phyloP scores from a whole-genome alignment of 31 red algal genomes.

The Odonthalia washingtoniensis region DNA sequence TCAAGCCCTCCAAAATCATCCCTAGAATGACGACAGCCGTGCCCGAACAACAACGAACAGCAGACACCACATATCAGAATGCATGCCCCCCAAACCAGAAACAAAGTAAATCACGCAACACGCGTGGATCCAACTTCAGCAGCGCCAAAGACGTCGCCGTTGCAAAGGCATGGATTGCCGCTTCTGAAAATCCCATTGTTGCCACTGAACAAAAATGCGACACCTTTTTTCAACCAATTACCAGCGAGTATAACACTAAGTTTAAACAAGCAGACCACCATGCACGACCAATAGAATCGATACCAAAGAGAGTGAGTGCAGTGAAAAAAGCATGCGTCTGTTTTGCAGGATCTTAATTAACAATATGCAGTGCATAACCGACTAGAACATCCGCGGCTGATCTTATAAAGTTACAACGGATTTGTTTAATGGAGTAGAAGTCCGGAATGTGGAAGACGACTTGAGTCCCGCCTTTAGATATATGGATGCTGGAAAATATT shows the following conservation, averaged over 20 bases:
- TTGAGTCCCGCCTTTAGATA: too few species aligned
- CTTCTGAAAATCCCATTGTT: conserved; percentile 30
- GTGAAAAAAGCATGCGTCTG: conserved; percentile 37
- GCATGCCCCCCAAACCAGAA: too few species aligned
- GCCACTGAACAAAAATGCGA: conserved; percentile 38
- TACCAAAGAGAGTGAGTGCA: neutral
- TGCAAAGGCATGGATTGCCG: conserved; percentile 41
- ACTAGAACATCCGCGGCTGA: neutral
- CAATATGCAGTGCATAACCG: neutral
- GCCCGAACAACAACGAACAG: too few species aligned
- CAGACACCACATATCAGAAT: too few species aligned
- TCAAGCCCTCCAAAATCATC: too few species aligned
- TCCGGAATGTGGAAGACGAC: too few species aligned
- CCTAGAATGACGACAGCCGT: too few species aligned
- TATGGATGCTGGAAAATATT: too few species aligned
- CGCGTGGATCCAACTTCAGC: too few species aligned
- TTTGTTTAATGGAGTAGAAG: too few species aligned
- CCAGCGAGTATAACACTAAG: conserved; percentile 21
- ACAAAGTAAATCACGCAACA: too few species aligned
- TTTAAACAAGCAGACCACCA: conserved; percentile 31
- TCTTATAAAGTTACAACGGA: conserved; percentile 13
- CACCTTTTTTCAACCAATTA: conserved; percentile 4
- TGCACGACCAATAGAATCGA: neutral
- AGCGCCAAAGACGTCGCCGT: conserved; percentile 47
- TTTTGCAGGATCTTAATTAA: neutral